Evolutionary conservation across 2,329 filamentous ascomycete genomes (phyloP).

Genomic region (Xylaria sp.): DNA sequence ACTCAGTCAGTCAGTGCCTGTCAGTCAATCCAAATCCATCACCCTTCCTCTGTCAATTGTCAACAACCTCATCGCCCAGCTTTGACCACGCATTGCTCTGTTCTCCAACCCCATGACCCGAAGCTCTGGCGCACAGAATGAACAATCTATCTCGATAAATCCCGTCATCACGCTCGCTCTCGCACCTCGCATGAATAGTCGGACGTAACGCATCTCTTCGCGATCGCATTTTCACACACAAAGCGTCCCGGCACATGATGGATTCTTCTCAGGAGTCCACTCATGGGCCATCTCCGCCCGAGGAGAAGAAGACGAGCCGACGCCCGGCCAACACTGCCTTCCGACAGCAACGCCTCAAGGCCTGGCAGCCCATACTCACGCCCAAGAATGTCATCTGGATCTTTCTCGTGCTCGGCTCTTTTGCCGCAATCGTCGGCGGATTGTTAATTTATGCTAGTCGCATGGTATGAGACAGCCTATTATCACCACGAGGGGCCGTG

Average conservation of each 20-base stretch:
- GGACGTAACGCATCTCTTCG: slow-evolving; percentile 2
- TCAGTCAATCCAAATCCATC: background rate
- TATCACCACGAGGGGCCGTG: background rate
- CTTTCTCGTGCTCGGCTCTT: slow-evolving; percentile 70
- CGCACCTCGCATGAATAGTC: background rate
- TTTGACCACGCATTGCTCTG: background rate
- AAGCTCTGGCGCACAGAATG: slow-evolving; percentile 6
- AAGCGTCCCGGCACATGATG: slow-evolving; percentile 10
- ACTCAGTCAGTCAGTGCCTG: background rate
- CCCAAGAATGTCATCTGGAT: slow-evolving; percentile 67
- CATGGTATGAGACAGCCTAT: slow-evolving; percentile 48
- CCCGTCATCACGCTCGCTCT: background rate
- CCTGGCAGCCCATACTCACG: slow-evolving; percentile 97
- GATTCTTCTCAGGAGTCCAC: slow-evolving; percentile 14
- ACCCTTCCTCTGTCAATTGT: slow-evolving; percentile 1
- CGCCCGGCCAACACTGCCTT: slow-evolving; percentile 95
- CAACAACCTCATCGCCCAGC: background rate
- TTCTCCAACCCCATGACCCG: background rate
- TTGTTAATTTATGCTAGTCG: slow-evolving; percentile 80
- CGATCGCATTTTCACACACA: background rate
- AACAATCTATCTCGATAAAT: background rate
- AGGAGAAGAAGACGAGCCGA: slow-evolving; percentile 83
- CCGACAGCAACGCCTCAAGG: slow-evolving; percentile 91
- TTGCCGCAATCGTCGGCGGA: slow-evolving; percentile 90
- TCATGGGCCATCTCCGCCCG: slow-evolving; percentile 12